phyloP scores from a whole-genome alignment of 1,139 yeast genomes.

The Scheffersomyces quercinus region DNA sequence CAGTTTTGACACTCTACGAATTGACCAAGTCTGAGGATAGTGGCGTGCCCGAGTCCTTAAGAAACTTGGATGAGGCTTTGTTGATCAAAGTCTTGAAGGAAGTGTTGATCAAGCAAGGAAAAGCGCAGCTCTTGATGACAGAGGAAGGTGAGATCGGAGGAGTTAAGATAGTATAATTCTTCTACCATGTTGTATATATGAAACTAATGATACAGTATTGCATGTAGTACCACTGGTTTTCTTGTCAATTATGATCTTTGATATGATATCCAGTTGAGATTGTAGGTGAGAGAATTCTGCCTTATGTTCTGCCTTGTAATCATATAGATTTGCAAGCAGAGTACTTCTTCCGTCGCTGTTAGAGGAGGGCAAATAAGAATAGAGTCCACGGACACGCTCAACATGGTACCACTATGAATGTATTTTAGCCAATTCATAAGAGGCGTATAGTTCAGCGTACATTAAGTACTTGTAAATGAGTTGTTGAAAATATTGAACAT shows the following conservation, averaged over 20 bases:
- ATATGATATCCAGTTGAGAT: too few species aligned
- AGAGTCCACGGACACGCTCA: not conserved
- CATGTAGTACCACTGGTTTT: too few species aligned
- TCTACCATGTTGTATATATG: not conserved
- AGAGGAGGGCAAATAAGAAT: not conserved
- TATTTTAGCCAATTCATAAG: slow-evolving; percentile 4
- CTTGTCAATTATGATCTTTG: too few species aligned
- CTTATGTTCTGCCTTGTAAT: too few species aligned
- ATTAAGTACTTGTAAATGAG: slow-evolving; percentile 2
- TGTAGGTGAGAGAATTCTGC: too few species aligned
- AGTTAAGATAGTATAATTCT: slow-evolving; percentile 55
- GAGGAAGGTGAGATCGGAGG: slow-evolving; percentile 63
- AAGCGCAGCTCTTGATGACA: slow-evolving; percentile 64
- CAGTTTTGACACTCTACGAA: slow-evolving; percentile 82
- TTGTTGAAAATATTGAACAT: too few species aligned
- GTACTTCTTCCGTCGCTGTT: slow-evolving; percentile 1
- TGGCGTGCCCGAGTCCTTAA: slow-evolving; percentile 56
- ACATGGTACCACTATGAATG: slow-evolving; percentile 9
- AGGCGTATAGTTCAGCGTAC: slow-evolving; percentile 34
- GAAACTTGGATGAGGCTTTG: slow-evolving; percentile 60
- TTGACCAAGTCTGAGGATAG: slow-evolving; percentile 58
- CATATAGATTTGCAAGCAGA: not conserved
- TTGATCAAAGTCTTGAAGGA: slow-evolving; percentile 55
- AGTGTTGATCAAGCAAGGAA: slow-evolving; percentile 62
- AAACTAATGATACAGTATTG: too few species aligned